Evolutionary conservation across 2,329 filamentous ascomycete species (phyloP), one percentile per base, ranked within the genome.

Genomic region (Beauveria pseudobassiana): DNA sequence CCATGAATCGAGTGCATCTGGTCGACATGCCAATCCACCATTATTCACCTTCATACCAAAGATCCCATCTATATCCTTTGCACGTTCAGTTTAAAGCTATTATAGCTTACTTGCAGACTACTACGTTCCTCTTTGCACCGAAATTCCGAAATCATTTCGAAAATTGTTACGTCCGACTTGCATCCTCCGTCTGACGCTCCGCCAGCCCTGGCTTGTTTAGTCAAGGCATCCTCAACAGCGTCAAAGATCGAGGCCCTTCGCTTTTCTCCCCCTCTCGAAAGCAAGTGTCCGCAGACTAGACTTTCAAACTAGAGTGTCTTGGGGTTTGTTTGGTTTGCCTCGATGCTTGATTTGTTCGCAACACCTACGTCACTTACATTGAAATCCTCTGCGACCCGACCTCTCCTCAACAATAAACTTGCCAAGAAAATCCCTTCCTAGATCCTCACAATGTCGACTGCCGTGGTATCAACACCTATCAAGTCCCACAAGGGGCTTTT

Each of bases 401-500:
- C 40, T 48, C 22, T 52, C 38, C 55, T 48, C 46, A 43, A 54
- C 46, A 16, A 24, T 42, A 58, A 40, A 42, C 8, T 24, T 38
- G 24, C 40, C 45, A 48, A 61, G 54, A 28, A 46, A 48, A 30
- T 3, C 9, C 5, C 5, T 38, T 5, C 9, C 28, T 6, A 20
- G 16, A 43, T 18, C 9, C 8, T 28, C 76, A 83, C 70, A 74
- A 98, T 98, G 93, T 91, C 93, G 74, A 89, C 78, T 64, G 75
- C 88, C 75, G 79, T 84, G 73, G 86, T 97, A 76, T 90, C 91
- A 71, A 98, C 95, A 64, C 95, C 95, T 64, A 82, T 95, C 74
- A 98, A 97, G 84, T 95, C 90, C 83, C 93, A 96, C 77, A 87
- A 89, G 78, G 91, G 92, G 63, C 84, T 97, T 71, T 97, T 98